phyloP scores from a whole-genome alignment of 106 monocot species.

The Dendrobium officinale region DNA sequence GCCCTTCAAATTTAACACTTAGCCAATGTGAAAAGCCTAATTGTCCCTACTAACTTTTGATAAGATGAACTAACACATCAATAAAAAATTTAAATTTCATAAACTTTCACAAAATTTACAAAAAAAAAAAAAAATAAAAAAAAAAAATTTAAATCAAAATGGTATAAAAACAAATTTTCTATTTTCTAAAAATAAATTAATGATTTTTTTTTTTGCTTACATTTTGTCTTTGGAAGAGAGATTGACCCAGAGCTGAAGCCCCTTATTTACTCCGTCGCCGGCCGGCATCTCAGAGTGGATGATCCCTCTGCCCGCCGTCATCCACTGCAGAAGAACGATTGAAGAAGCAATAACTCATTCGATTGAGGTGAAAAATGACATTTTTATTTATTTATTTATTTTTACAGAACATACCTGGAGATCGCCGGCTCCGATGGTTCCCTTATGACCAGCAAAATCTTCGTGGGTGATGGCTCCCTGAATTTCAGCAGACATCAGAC shows the following conservation, averaged over 20 bases:
- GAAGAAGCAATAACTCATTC: not conserved
- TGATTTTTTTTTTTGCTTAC: constrained; percentile 13
- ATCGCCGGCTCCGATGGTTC: constrained; percentile 66
- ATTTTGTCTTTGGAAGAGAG: constrained; percentile 78
- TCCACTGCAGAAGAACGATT: constrained; percentile 34
- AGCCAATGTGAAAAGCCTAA: too few relatives aligned
- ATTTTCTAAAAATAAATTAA: not conserved
- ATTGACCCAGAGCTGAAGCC: constrained; percentile 78
- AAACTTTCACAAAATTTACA: too few relatives aligned
- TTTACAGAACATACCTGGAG: constrained; percentile 40
- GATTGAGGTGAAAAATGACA: too few relatives aligned
- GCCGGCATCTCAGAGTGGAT: constrained; percentile 76
- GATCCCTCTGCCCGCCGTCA: constrained; percentile 73
- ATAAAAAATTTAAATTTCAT: too few relatives aligned
- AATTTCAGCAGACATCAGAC: constrained; percentile 3
- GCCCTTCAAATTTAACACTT: too few relatives aligned
- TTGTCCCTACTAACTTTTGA: too few relatives aligned
- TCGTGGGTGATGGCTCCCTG: constrained; percentile 71
- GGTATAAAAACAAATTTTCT: too few relatives aligned
- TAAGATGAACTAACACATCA: too few relatives aligned
- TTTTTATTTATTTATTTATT: not conserved
- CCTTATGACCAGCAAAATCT: constrained; percentile 72
- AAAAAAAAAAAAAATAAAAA: too few relatives aligned
- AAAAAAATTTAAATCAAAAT: too few relatives aligned
- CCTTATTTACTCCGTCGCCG: constrained; percentile 31